Evolutionary conservation across 148 eudicot species (phyloP).

Genomic region (Oxyria digyna): DNA sequence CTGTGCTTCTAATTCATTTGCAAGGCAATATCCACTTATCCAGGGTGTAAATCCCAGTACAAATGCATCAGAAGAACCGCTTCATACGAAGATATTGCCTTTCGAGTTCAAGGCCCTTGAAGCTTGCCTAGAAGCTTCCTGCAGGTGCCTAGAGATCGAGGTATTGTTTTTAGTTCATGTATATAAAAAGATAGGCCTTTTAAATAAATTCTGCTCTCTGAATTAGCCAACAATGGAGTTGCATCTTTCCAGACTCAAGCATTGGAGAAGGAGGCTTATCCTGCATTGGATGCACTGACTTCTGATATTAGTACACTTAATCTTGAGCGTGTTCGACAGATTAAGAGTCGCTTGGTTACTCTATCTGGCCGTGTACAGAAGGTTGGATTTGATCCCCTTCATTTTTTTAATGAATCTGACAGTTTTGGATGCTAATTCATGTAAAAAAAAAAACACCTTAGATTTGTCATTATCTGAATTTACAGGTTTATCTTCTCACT

Average conservation of each 20-base stretch:
- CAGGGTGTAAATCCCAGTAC: neutral
- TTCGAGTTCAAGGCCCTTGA: conserved; percentile 55
- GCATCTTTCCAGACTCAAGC: conserved; percentile 25
- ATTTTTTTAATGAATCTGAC: neutral
- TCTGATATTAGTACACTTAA: conserved; percentile 51
- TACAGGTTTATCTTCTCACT: neutral
- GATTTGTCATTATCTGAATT: neutral
- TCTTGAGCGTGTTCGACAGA: conserved; percentile 57
- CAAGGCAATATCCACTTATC: neutral
- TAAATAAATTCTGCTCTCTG: neutral
- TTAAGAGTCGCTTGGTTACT: conserved; percentile 48
- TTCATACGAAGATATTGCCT: conserved; percentile 22
- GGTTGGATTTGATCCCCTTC: conserved; percentile 17
- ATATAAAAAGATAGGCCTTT: neutral
- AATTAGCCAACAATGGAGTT: neutral
- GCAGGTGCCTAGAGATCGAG: conserved; percentile 49
- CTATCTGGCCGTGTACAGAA: conserved; percentile 57
- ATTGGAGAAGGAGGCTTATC: conserved; percentile 51
- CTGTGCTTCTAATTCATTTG: neutral
- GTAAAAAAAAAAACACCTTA: neutral
- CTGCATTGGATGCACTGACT: conserved; percentile 46
- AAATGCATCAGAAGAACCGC: neutral
- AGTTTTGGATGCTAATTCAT: neutral
- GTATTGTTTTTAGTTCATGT: conserved; percentile 13
- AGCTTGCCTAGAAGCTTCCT: conserved; percentile 49